Evolutionary conservation across 805 yeast genomes (phyloP), one percentile per base, ranked within the genome.

Genomic region (Candida suzukii): DNA sequence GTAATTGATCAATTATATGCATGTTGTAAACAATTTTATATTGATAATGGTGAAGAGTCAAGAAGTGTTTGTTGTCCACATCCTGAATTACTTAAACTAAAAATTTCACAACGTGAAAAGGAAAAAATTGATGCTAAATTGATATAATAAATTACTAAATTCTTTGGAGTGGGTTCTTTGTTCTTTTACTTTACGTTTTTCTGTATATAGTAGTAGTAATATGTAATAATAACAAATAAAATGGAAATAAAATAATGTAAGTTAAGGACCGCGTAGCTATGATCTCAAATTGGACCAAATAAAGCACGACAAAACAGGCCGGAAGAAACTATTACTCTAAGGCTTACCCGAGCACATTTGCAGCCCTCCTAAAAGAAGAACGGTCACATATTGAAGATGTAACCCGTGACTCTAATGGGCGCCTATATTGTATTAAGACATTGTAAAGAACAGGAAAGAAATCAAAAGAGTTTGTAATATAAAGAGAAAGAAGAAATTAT

Each of bases 261-360:
- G 85, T 80, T 76, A 73, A 72, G 82, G 79, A 75, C 88, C 83
- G 87, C 87, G 77, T 73, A 70, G 76, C 66, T 68, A 60, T 9
- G 58, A 57, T 69, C 64, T 68, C 48, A n/a, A 38, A 36, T 44
- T 46, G 54, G 53, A 46, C 52, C 54, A 51, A 52, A 57, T 54
- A n/a, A 64, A 69, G 72, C 74, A 67, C 80, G 82, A 70, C 81
- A 70, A 66, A 65, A 63, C 47, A 57, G 71, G 73, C 75, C 76
- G 72, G 71, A 63, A 59, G 60, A 63, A 71, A 71, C 74, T 46
- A 53, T 77, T 66, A 43, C 65, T 85, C 90, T 85, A 74, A 83
- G 93, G 84, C 85, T 68, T 67, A 84, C 93, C 93, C 93, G 90
- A 85, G 95, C 95, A 85, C 95, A 86, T 18, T 38, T 37, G n/a